Conservation (phyloP, 345 rosid genomes). For the Triadica sebifera region DNA sequence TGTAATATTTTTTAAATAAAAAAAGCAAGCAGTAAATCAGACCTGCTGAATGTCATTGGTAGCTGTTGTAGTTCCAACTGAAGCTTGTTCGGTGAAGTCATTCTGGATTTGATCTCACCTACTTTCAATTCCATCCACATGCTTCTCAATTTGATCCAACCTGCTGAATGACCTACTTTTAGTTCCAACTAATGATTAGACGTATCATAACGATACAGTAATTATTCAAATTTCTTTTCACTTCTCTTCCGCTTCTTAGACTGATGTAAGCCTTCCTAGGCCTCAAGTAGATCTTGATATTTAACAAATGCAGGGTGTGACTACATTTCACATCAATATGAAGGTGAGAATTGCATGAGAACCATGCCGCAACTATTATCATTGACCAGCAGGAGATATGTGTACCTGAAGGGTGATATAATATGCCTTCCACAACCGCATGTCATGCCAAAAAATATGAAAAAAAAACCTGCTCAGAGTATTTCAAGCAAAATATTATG, state of each 20-base stretch:
- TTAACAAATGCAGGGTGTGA: conserved; percentile 59
- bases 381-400: not conserved
- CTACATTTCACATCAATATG: conserved; percentile 33
- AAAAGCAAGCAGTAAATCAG: too few relatives aligned
- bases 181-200: too few relatives aligned
- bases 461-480: conserved; percentile 61
- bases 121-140: too few relatives aligned
- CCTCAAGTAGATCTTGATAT: conserved; percentile 69
- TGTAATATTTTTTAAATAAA: too few relatives aligned
- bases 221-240: conserved; percentile 15
- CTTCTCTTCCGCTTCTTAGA: conserved; percentile 29
- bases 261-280: conserved; percentile 56
- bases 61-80: too few relatives aligned
- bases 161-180: too few relatives aligned
- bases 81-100: too few relatives aligned
- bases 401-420: conserved; percentile 50
- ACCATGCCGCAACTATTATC: not conserved
- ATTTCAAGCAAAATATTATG: not conserved
- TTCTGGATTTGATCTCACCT: too few relatives aligned
- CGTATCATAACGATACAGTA: too few relatives aligned
- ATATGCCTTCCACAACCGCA: conserved; percentile 84
- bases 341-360: conserved; percentile 3
- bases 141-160: too few relatives aligned
- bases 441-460: conserved; percentile 77
- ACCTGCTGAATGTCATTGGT: too few relatives aligned